A percentile compares a stretch with the other conserved stretches of the same genome.
These are phyloP conservation scores for Helminthosporium solani DNA, from an alignment of 2,329 filamentous ascomycete genomes.

Conservation along the genomic window DNA sequence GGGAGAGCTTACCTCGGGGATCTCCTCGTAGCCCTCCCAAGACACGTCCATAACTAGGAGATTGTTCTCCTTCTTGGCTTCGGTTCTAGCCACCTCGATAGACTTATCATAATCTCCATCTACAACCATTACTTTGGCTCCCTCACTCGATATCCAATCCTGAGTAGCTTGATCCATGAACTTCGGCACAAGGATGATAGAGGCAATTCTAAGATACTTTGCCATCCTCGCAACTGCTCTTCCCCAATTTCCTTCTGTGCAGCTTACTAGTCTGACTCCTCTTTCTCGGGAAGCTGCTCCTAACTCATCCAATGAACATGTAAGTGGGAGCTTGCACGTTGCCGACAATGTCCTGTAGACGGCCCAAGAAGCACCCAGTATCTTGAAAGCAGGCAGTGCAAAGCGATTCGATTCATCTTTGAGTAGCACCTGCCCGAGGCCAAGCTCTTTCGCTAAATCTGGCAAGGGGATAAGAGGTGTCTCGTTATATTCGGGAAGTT, in stretches of 20 bases:
- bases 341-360: slow-evolving; percentile 58
- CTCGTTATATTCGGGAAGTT: slow-evolving; percentile 57
- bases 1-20: slow-evolving; percentile 54
- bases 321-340: slow-evolving; percentile 47
- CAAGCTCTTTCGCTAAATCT: slow-evolving; percentile 58
- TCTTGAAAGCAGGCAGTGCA: slow-evolving; percentile 75
- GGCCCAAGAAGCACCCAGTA: slow-evolving; percentile 76
- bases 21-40: slow-evolving; percentile 64
- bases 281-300: slow-evolving; percentile 24
- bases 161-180: slow-evolving; percentile 58
- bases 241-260: slow-evolving; percentile 67
- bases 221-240: slow-evolving; percentile 71
- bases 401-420: slow-evolving; percentile 72
- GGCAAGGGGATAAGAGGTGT: slow-evolving; percentile 59
- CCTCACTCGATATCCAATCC: slow-evolving; percentile 60
- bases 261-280: slow-evolving; percentile 30
- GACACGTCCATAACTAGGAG: slow-evolving; percentile 69
- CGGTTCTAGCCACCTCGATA: slow-evolving; percentile 52
- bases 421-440: slow-evolving; percentile 56
- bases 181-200: slow-evolving; percentile 63
- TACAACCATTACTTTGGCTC: slow-evolving; percentile 58
- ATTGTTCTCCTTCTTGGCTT: slow-evolving; percentile 43
- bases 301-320: slow-evolving; percentile 49
- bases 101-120: slow-evolving; percentile 65
- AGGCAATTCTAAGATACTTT: slow-evolving; percentile 55